A percentile compares a stretch with the other conserved stretches of the same genome.
phyloP scores from a whole-genome alignment of 805 yeast genomes.

The Hyphopichia homilentoma region DNA sequence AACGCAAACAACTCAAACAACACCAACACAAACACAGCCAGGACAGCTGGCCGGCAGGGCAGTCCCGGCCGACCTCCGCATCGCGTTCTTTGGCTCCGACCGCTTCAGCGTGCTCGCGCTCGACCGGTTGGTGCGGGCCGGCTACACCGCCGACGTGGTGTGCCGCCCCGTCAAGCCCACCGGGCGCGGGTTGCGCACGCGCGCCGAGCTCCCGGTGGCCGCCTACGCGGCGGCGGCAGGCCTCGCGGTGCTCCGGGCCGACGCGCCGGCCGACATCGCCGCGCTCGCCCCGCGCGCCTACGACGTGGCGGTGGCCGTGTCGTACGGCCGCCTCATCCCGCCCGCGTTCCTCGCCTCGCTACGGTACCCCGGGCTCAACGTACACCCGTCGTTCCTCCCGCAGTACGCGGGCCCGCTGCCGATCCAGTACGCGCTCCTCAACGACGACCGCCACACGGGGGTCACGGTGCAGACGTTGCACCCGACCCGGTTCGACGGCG shows the following conservation, averaged over 20 bases:
- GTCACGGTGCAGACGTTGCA: constrained; percentile 88
- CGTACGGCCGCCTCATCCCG: constrained; percentile 85
- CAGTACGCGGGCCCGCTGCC: constrained; percentile 87
- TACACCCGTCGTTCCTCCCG: constrained; percentile 91
- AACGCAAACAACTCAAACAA: no score
- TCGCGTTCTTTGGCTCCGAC: constrained; percentile 82
- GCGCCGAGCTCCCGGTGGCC: constrained; percentile 54
- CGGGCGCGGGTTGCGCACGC: constrained; percentile 51
- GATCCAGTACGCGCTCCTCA: constrained; percentile 70
- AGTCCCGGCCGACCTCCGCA: no score
- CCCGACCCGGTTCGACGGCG: constrained; percentile 81
- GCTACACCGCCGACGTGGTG: constrained; percentile 51
- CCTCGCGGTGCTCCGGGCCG: constrained; percentile 49
- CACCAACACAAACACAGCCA: no score
- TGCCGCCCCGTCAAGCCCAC: constrained; percentile 60
- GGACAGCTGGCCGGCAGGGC: no score
- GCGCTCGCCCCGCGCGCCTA: constrained; percentile 24
- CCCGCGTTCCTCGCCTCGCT: constrained; percentile 44
- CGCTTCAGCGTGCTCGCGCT: constrained; percentile 59
- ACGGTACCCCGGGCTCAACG: constrained; percentile 72
- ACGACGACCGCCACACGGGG: constrained; percentile 64
- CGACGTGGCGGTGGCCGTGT: constrained; percentile 82
- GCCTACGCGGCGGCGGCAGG: constrained; percentile 28
- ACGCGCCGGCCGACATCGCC: constrained; percentile 38
- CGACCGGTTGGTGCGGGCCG: constrained; percentile 21